Percentiles rank a stretch among this genome's conserved stretches.
These are phyloP conservation scores for Ceratobasidium sp. DNA, from an alignment of 1,284 basidiomycete genomes.

Conservation along the genomic window DNA sequence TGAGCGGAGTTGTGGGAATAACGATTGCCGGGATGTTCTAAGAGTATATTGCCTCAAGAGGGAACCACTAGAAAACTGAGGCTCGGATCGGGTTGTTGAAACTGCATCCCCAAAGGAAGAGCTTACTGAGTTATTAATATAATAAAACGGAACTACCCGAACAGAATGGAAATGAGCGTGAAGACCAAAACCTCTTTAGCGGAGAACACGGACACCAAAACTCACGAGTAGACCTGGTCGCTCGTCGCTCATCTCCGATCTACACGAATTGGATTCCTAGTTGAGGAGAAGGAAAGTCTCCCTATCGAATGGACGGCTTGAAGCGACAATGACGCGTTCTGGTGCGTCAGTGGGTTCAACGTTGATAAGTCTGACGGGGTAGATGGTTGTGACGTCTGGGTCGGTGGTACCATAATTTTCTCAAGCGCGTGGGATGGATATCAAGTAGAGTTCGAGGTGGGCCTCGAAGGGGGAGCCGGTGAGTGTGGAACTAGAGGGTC, in stretches of 20 bases:
- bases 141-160: no score
- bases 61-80: no score
- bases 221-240: slow-evolving; percentile 61
- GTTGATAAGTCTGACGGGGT: slow-evolving; percentile 73
- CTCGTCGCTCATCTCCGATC: slow-evolving; percentile 57
- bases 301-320: slow-evolving; percentile 65
- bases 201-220: slow-evolving; percentile 52
- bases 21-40: no score
- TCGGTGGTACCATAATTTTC: no score
- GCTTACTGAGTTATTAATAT: slow-evolving; percentile 59
- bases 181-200: slow-evolving; percentile 40
- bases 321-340: slow-evolving; percentile 63
- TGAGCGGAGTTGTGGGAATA: no score
- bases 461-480: no score
- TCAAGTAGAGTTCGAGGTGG: no score
- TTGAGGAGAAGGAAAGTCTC: slow-evolving; percentile 62
- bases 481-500: no score
- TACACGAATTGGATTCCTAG: slow-evolving; percentile 61
- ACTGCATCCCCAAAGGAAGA: slow-evolving; percentile 40
- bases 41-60: no score
- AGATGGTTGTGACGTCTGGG: slow-evolving; percentile 64
- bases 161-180: no score
- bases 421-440: no score
- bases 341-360: slow-evolving; percentile 68
- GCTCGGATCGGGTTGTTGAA: neutral